Percentiles rank a stretch among this genome's conserved stretches.
Conservation (phyloP, 805 yeast species). For the Yamadazyma nakazawae region DNA sequence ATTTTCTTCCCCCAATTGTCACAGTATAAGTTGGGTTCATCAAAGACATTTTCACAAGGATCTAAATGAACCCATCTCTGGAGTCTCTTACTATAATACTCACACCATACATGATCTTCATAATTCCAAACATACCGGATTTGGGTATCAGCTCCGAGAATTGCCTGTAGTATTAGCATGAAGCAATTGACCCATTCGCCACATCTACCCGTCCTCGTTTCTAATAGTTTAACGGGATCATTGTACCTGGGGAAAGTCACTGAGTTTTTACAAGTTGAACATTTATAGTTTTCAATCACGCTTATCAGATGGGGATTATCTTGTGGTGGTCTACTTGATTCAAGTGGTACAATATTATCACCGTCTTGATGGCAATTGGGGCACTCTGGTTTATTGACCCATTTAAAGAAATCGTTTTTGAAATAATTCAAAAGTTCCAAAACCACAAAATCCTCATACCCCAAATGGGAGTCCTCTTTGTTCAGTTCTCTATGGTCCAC, state of each 20-base stretch:
- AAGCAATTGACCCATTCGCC: constrained; percentile 96
- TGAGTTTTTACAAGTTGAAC: constrained; percentile 45
- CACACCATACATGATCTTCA: constrained; percentile 98
- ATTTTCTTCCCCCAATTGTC: constrained; percentile 91
- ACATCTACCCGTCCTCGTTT: constrained; percentile 73
- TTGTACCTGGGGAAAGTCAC: constrained; percentile 77
- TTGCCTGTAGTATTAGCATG: constrained; percentile 61
- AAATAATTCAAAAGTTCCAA: constrained; percentile 42
- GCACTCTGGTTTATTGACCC: constrained; percentile 78
- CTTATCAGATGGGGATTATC: constrained; percentile 44
- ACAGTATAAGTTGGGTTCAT: constrained; percentile 73
- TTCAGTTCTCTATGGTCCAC: constrained; percentile 51
- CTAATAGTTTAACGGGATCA: constrained; percentile 57
- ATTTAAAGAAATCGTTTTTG: constrained; percentile 72
- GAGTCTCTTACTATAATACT: constrained; percentile 61
- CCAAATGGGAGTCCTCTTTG: constrained; percentile 13
- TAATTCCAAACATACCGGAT: constrained; percentile 76
- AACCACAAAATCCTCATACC: constrained; percentile 37
- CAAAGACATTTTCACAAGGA: constrained; percentile 82
- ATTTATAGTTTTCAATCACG: constrained; percentile 61
- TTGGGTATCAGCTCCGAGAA: constrained; percentile 42
- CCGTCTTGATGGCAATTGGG: constrained; percentile 38
- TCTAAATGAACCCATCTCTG: constrained; percentile 86
- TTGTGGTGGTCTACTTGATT: constrained; percentile 36
- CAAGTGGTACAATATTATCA: constrained; percentile 36